Base-by-base conservation (phyloP, 2,329 filamentous ascomycete species). In the Ophiocordyceps robertsii region DNA sequence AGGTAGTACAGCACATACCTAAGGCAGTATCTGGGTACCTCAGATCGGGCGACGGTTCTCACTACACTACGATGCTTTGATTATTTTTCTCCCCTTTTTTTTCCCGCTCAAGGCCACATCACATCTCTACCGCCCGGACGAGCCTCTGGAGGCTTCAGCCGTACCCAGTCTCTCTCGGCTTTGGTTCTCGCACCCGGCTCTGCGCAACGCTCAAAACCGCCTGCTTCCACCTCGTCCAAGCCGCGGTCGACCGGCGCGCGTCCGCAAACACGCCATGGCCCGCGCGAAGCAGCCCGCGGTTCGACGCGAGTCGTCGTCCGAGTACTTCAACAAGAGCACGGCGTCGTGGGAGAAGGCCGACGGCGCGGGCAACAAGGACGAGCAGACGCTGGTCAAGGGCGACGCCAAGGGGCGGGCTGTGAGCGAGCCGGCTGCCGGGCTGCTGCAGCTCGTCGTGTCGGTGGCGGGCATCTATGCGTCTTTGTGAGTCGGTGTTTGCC, bases 391-490 rank as follows among this genome's bases (percentile, higher is more conserved):
- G 24, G 24, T 9, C 24, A 27, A 47, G 33, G 35, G 31, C 14
- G 27, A 31, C 10, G 12, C 10, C n/a, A 37, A 19, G 32, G 24
- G 10, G 12, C 21, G 6, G 19, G 12, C 39, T 2, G n/a, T 16
- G 11, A 17, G 33, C 33, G 33, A 36, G 33, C 33, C 33, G 33
- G 33, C 33, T 10, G 33, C 33, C 9, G 33, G 33, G 5, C 59
- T 86, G 29, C 57, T 83, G 54, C 84, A 94, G 62, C 75, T 95
- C 43, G 64, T 89, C 39, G 76, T 94, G 47, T 90, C 89, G 50
- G 87, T 95, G n/a, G 80, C 80, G 7, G 92, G 92, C 46, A 98
- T 98, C 53, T 98, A 98, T 62, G 87, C 83, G 31, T 94, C 89
- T 31, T 98, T 98, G 90, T 95, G 75, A 57, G 75, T 65, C n/a